Evolutionary conservation across 768 basidiomycete genomes (phyloP).

Genomic region (Podaxis sp.): DNA sequence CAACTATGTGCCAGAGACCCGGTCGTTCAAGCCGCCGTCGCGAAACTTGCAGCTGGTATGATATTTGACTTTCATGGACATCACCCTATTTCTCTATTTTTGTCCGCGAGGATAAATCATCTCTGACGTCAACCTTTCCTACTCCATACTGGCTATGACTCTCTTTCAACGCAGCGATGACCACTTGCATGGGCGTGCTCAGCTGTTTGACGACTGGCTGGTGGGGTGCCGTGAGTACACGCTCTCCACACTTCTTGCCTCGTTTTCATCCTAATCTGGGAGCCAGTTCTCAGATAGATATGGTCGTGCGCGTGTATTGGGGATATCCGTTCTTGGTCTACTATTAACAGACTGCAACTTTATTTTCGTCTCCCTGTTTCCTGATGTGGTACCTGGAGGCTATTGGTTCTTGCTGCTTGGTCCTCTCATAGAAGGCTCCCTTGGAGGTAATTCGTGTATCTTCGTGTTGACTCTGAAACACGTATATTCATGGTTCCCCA

Average conservation of each 20-base stretch:
- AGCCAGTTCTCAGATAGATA: conserved; percentile 68
- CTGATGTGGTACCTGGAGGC: conserved; percentile 64
- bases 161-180: conserved; percentile 41
- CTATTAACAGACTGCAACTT: conserved; percentile 62
- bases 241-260: not conserved
- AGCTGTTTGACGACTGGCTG: conserved; percentile 77
- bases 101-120: not conserved
- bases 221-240: conserved; percentile 72
- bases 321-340: conserved; percentile 55
- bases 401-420: conserved; percentile 77
- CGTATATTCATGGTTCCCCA: conserved; percentile 20
- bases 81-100: not conserved
- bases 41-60: conserved; percentile 60
- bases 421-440: conserved; percentile 58
- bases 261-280: conserved; percentile 12
- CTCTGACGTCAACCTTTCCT: conserved; percentile 1
- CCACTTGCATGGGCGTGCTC: conserved; percentile 64
- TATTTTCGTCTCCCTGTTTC: conserved; percentile 58
- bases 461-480: not conserved
- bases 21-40: conserved; percentile 66
- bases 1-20: conserved; percentile 60
- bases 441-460: conserved; percentile 53
- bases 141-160: not conserved
- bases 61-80: conserved; percentile 6
- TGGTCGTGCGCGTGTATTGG: conserved; percentile 65